phyloP scores from a whole-genome alignment of 345 rosid species.

The Heritiera littoralis region DNA sequence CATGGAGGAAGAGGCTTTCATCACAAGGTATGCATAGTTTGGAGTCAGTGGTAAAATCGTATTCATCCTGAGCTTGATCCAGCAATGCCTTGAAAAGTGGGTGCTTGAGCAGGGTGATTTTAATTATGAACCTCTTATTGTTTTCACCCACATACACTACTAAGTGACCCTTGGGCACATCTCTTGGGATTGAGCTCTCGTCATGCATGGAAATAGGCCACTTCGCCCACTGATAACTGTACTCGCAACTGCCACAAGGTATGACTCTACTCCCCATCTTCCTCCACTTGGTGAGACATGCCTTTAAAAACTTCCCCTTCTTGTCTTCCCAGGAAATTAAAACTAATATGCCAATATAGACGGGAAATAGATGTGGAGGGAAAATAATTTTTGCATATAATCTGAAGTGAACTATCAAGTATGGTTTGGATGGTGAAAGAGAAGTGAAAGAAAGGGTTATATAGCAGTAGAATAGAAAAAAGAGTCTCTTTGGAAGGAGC shows the following conservation, averaged over 20 bases:
- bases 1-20: slow-evolving; percentile 65
- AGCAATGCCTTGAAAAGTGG: slow-evolving; percentile 78
- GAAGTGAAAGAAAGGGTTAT: slow-evolving; percentile 35
- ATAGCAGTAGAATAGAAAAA: slow-evolving; percentile 33
- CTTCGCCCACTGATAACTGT: slow-evolving; percentile 46
- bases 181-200: slow-evolving; percentile 57
- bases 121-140: slow-evolving; percentile 68
- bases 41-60: slow-evolving; percentile 56
- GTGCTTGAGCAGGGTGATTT: slow-evolving; percentile 61
- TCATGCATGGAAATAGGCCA: slow-evolving; percentile 41
- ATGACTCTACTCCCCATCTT: slow-evolving; percentile 46
- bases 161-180: slow-evolving; percentile 85
- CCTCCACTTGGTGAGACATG: slow-evolving; percentile 56
- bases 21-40: slow-evolving; percentile 84
- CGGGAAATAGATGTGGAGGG: slow-evolving; percentile 14
- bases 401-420: neutral
- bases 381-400: slow-evolving; percentile 19
- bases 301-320: slow-evolving; percentile 46
- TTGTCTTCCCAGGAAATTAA: slow-evolving; percentile 15
- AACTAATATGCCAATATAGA: slow-evolving; percentile 13
- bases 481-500: slow-evolving; percentile 16
- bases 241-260: slow-evolving; percentile 50
- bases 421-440: slow-evolving; percentile 27
- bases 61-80: slow-evolving; percentile 73
- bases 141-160: slow-evolving; percentile 83